Conservation (phyloP, 257 asterid species). For the Lithospermum erythrorhizon region DNA sequence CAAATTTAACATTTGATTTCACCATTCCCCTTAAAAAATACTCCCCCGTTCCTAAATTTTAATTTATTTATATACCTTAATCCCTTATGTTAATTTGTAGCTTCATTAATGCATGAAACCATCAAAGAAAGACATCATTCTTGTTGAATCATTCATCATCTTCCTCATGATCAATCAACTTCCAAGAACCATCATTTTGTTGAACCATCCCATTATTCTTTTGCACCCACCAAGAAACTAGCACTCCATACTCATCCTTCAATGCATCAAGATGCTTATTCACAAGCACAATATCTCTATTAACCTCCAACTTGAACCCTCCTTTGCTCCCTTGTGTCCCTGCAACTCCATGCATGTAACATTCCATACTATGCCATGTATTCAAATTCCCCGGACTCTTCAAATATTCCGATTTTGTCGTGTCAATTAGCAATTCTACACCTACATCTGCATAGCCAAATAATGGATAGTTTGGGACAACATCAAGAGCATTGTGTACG, state of each 20-base stretch:
- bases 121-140: too few species aligned
- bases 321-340: slow-evolving; percentile 23
- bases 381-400: slow-evolving; percentile 13
- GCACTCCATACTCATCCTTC: slow-evolving; percentile 23
- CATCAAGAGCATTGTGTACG: slow-evolving; percentile 19
- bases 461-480: slow-evolving; percentile 29
- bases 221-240: slow-evolving; percentile 26
- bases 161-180: slow-evolving; percentile 14
- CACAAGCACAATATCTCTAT: slow-evolving; percentile 29
- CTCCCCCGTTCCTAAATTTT: too few species aligned
- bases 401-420: slow-evolving; percentile 19
- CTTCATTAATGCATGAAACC: too few species aligned
- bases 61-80: too few species aligned
- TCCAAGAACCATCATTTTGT: slow-evolving; percentile 18
- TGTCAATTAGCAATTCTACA: slow-evolving; percentile 16
- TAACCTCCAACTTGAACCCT: slow-evolving; percentile 15
- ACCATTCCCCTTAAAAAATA: too few species aligned
- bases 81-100: too few species aligned
- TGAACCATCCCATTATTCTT: slow-evolving; percentile 16
- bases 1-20: too few species aligned
- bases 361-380: slow-evolving; percentile 40
- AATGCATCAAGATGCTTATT: slow-evolving; percentile 26
- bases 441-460: slow-evolving; percentile 19
- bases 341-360: slow-evolving; percentile 39
- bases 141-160: slow-evolving; percentile 1